Evolutionary conservation across 2,329 filamentous ascomycete genomes (phyloP).

Genomic region (Ilyonectria mors-panacis): DNA sequence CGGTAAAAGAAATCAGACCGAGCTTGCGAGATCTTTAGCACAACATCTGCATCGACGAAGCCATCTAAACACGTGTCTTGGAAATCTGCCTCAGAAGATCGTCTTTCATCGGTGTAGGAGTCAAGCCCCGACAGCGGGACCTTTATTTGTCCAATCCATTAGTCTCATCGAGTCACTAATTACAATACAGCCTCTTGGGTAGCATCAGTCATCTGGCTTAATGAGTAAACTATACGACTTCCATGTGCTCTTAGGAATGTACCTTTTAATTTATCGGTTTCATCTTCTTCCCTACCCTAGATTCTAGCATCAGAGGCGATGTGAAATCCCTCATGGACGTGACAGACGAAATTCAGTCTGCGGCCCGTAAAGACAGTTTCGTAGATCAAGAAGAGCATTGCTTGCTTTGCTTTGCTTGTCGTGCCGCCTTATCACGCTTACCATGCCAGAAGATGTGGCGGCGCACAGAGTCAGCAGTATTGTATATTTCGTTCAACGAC

Average conservation of each 20-base stretch:
- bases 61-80: no score
- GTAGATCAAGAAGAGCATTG: not conserved
- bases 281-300: not conserved
- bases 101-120: no score
- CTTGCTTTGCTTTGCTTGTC: not conserved
- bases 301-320: not conserved
- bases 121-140: no score
- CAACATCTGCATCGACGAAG: no score
- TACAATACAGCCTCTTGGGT: no score
- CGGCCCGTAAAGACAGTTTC: not conserved
- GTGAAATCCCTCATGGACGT: not conserved
- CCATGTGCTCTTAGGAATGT: not conserved
- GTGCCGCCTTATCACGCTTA: not conserved
- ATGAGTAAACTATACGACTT: no score
- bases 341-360: not conserved
- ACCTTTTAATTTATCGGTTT: not conserved
- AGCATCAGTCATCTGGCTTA: no score
- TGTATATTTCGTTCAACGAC: not conserved
- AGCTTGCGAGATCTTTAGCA: no score
- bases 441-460: not conserved
- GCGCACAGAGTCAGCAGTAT: not conserved
- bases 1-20: no score
- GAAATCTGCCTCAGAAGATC: no score
- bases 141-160: no score
- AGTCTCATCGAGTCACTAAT: no score